Conservation (phyloP, 2,329 filamentous ascomycete species). For the Penicillium olsonii region DNA sequence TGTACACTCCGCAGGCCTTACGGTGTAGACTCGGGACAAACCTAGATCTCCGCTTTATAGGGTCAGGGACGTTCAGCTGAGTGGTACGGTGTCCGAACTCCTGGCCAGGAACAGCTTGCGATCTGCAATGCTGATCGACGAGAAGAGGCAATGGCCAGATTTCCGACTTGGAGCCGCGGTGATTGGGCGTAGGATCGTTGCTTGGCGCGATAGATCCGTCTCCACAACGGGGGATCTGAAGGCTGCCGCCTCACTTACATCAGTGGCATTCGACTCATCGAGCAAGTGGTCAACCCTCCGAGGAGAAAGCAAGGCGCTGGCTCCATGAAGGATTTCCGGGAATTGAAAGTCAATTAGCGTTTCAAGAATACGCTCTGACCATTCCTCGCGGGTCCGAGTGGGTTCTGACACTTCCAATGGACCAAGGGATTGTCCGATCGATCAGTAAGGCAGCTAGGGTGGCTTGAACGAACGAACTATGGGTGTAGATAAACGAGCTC, state of each 20-base stretch:
- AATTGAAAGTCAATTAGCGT: conserved; percentile 14
- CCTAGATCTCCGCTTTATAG: conserved; percentile 18
- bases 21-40: conserved; percentile 10
- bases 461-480: neutral
- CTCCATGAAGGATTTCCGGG: too few species aligned
- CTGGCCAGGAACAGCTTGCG: conserved; percentile 6
- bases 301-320: neutral
- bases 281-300: neutral
- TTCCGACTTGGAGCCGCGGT: neutral
- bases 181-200: conserved; percentile 7
- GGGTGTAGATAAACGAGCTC: neutral
- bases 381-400: neutral
- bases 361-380: conserved; percentile 10
- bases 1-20: neutral
- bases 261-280: conserved; percentile 12
- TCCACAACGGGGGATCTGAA: conserved; percentile 16
- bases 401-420: neutral
- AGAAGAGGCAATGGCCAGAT: neutral
- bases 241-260: neutral
- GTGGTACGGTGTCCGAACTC: neutral
- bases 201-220: conserved; percentile 17
- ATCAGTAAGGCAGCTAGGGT: conserved; percentile 3
- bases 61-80: neutral
- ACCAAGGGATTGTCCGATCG: neutral
- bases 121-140: conserved; percentile 15